phyloP scores from a whole-genome alignment of 768 basidiomycete genomes.

The Tulasnella sp. region DNA sequence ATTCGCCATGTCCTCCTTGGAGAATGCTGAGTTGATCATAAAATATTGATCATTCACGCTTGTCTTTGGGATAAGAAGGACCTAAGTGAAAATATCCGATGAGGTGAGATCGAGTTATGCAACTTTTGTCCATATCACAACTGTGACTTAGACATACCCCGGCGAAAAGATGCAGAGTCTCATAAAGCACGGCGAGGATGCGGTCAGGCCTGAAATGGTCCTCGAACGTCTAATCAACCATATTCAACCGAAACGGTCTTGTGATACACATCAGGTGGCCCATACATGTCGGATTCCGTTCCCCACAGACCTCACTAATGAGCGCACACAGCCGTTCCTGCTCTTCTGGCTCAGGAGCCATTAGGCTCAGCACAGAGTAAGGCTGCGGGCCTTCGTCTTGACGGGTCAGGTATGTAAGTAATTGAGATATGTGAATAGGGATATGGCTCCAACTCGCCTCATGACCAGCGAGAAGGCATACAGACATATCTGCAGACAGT shows the following conservation, averaged over 20 bases:
- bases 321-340: conserved; percentile 11
- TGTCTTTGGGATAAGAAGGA: not conserved
- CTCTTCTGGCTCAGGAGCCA: conserved; percentile 5
- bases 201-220: not conserved
- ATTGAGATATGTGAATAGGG: too few species aligned
- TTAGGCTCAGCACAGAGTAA: not conserved
- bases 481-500: not conserved
- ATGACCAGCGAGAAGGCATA: conserved; percentile 7
- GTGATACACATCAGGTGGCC: not conserved
- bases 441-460: not conserved
- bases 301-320: not conserved
- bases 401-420: too few species aligned
- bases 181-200: conserved; percentile 2
- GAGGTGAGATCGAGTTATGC: too few species aligned
- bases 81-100: not conserved
- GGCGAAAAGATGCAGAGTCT: not conserved
- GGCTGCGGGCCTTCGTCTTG: conserved; percentile 9
- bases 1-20: not conserved
- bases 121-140: too few species aligned
- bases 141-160: not conserved
- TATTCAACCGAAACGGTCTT: not conserved
- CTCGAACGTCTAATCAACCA: conserved; percentile 9
- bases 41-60: not conserved
- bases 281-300: not conserved
- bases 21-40: not conserved